Evolutionary conservation across 208 protist genomes (phyloP).

Genomic region (Spongospora subterranea): DNA sequence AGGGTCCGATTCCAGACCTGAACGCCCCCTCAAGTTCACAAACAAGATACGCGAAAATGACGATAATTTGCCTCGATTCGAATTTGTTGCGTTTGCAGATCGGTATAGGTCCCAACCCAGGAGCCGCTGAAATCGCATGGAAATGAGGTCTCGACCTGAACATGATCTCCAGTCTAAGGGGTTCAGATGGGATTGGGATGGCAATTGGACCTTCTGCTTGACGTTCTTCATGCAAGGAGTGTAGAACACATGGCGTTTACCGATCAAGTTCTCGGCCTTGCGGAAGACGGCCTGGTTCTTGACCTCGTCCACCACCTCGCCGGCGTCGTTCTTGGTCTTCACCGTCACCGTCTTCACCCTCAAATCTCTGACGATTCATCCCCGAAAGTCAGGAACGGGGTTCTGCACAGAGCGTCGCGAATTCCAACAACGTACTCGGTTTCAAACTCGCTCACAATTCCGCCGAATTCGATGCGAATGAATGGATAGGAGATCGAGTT

Average conservation of each 20-base stretch:
- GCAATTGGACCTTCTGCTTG: constrained; percentile 13
- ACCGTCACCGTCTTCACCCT: constrained; percentile 26
- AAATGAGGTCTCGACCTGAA: constrained; percentile 38
- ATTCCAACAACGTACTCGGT: too few species aligned
- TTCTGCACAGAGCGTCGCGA: background rate
- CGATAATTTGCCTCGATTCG: background rate
- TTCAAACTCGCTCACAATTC: constrained; percentile 47
- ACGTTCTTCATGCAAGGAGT: constrained; percentile 52
- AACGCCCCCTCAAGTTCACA: background rate
- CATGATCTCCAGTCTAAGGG: background rate
- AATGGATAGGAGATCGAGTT: background rate
- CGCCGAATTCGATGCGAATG: constrained; percentile 28
- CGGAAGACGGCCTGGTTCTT: background rate
- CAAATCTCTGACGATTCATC: background rate
- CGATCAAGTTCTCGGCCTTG: constrained; percentile 42
- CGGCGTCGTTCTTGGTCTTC: background rate
- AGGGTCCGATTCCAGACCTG: constrained; percentile 17
- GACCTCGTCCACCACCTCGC: constrained; percentile 35
- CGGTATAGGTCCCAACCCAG: background rate
- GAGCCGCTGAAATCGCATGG: constrained; percentile 9
- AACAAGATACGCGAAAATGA: background rate
- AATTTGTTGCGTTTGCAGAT: constrained; percentile 9
- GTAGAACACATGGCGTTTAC: constrained; percentile 50
- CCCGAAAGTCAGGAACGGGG: background rate
- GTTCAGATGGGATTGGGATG: background rate